Evolutionary conservation across 176 grass and related monocot genomes (phyloP).

Genomic region (Alloteropsis semialata): DNA sequence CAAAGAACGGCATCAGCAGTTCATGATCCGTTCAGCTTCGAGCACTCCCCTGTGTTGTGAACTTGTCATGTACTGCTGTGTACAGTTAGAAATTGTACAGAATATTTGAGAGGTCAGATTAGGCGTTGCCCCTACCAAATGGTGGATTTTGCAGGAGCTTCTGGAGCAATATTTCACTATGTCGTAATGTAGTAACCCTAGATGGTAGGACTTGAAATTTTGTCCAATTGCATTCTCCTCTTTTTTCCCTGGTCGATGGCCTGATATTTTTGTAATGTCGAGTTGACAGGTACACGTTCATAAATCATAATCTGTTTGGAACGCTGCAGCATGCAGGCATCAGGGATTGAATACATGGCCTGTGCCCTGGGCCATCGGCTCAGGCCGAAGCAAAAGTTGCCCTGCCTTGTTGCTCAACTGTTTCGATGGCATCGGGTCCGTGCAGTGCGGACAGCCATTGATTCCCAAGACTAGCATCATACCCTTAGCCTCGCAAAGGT

Average conservation of each 20-base stretch:
- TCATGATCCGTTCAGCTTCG: constrained; percentile 12
- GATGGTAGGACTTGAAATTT: background rate
- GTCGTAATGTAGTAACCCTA: background rate
- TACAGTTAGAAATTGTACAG: constrained; percentile 17
- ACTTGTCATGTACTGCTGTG: constrained; percentile 15
- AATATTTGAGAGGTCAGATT: background rate
- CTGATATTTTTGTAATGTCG: background rate
- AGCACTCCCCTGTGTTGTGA: background rate
- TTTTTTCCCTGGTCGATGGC: background rate
- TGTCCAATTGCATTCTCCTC: background rate
- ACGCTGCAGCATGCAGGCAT: background rate
- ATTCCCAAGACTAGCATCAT: background rate
- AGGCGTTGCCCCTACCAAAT: background rate
- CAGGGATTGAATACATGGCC: too few species aligned
- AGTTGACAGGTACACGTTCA: background rate
- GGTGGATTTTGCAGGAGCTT: constrained; percentile 10
- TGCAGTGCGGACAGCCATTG: background rate
- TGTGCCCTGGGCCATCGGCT: background rate
- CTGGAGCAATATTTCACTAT: background rate
- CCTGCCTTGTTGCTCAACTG: background rate
- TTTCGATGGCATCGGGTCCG: background rate
- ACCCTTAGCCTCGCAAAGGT: background rate
- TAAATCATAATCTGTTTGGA: background rate
- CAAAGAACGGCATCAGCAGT: constrained; percentile 34
- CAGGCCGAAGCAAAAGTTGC: background rate